Evolutionary conservation across 202 grass and related monocot genomes (phyloP), one percentile per base, ranked within the genome.

Genomic region (Musa balbisiana): DNA sequence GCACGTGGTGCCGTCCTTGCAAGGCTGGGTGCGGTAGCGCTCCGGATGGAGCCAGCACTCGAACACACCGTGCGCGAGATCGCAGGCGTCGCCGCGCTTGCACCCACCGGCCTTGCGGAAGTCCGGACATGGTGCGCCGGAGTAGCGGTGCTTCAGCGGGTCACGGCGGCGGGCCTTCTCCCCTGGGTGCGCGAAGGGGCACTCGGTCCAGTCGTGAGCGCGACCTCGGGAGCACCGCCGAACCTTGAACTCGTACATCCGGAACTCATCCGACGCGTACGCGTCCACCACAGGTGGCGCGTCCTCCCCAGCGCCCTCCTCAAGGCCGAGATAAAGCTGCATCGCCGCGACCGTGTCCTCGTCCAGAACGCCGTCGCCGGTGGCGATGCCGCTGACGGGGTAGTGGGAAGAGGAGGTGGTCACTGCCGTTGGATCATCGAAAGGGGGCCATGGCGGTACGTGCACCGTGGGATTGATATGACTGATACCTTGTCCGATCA

Each of bases 201-300:
- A 98, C 81, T 98, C 95, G 11, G 95, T 94, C 95, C 95, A 98
- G 89, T 98, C 95, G 63, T 94, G 95, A 69, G 88, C 87, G 0
- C 95, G 88, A 0, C 85, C 88, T 5, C 91, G 83, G 0, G 83
- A 78, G 68, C 95, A 98, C 0, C 91, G 79, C 20, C 91, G 77
- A 16, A 98, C 91, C 85, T 98, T 98, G 85, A 98, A 98, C 77
- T 98, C 95, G 79, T 94, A 98, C 89, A 98, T 98, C 76, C 95
- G 85, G 72, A 98, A 98, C 83, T 98, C 95, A 15, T 98, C 91
- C 67, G 85, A 82, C 0, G 81, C 82, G 64, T 86, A 98, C 0
- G 91, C 87, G 64, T 92, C 94, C 0, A 87, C 79, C 20, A 87
- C 84, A 0, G 74, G 82, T 1, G 63, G 78, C 21, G 73, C 80